Conservation (phyloP, 768 basidiomycete genomes). For the Boletus coccyginus region DNA sequence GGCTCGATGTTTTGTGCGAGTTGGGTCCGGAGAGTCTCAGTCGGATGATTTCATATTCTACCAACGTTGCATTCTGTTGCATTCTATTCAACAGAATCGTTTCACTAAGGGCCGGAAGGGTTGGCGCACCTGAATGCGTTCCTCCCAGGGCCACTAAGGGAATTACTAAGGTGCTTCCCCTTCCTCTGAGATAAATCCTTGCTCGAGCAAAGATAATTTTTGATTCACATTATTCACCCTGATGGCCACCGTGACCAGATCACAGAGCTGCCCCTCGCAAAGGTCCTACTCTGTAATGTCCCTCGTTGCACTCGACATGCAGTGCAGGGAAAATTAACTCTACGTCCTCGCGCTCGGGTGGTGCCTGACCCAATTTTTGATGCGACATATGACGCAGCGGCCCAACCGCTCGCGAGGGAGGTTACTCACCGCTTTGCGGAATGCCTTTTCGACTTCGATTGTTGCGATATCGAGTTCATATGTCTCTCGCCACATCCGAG, state of each 20-base stretch:
- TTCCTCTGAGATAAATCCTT: conserved; percentile 73
- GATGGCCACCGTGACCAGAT: conserved; percentile 55
- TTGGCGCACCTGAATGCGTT: conserved; percentile 59
- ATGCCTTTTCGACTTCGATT: too few species aligned
- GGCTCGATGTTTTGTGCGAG: conserved; percentile 37
- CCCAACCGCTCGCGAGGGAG: too few species aligned
- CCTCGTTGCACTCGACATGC: not conserved
- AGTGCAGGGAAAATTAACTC: not conserved
- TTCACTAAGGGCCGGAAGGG: conserved; percentile 78
- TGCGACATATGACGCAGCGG: too few species aligned
- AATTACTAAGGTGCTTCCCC: conserved; percentile 81
- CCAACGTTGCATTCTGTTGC: conserved; percentile 57
- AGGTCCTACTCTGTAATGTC: conserved; percentile 2
- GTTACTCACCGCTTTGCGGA: too few species aligned
- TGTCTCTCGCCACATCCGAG: too few species aligned
- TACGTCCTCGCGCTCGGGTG: too few species aligned
- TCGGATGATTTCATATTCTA: conserved; percentile 57
- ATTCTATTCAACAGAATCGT: conserved; percentile 68
- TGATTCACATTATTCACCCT: conserved; percentile 59
- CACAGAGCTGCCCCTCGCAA: conserved; percentile 33
- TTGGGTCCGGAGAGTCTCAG: conserved; percentile 28
- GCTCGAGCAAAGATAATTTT: conserved; percentile 70
- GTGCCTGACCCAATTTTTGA: too few species aligned
- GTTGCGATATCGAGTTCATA: too few species aligned
- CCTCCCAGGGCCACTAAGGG: not conserved